These are phyloP conservation scores for Agaricales sp. DNA, from an alignment of 1,284 basidiomycete genomes.

Conservation along the genomic window DNA sequence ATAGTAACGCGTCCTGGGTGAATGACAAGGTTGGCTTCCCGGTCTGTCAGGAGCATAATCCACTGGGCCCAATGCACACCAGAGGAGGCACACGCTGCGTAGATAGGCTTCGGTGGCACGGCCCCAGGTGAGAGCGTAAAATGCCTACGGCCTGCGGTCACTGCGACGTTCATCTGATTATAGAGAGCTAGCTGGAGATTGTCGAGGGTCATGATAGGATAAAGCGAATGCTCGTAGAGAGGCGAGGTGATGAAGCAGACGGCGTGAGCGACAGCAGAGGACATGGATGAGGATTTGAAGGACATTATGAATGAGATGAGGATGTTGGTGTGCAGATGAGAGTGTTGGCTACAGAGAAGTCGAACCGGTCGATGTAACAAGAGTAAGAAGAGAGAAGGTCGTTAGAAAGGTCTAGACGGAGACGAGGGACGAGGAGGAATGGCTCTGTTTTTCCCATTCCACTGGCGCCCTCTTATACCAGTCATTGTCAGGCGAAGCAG, in stretches of 20 bases:
- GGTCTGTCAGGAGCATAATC: slow-evolving; percentile 54
- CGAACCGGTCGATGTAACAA: neutral
- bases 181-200: neutral
- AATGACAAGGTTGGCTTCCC: slow-evolving; percentile 67
- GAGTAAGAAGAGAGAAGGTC: neutral
- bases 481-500: no score
- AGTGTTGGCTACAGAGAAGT: neutral
- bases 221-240: slow-evolving; percentile 42
- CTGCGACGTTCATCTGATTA: neutral
- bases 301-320: neutral
- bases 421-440: neutral
- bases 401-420: neutral
- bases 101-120: slow-evolving; percentile 48
- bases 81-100: slow-evolving; percentile 54
- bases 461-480: neutral
- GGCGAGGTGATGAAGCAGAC: slow-evolving; percentile 61
- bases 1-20: slow-evolving; percentile 67
- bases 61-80: slow-evolving; percentile 70
- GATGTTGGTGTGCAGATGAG: neutral
- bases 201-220: slow-evolving; percentile 39
- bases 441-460: neutral
- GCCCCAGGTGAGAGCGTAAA: slow-evolving; percentile 57
- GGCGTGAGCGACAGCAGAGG: slow-evolving; percentile 51
- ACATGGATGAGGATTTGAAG: no score
- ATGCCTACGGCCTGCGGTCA: neutral